These are phyloP conservation scores for Stemphylium vesicarium DNA, from an alignment of 2,329 filamentous ascomycete species.

Conservation along the genomic window DNA sequence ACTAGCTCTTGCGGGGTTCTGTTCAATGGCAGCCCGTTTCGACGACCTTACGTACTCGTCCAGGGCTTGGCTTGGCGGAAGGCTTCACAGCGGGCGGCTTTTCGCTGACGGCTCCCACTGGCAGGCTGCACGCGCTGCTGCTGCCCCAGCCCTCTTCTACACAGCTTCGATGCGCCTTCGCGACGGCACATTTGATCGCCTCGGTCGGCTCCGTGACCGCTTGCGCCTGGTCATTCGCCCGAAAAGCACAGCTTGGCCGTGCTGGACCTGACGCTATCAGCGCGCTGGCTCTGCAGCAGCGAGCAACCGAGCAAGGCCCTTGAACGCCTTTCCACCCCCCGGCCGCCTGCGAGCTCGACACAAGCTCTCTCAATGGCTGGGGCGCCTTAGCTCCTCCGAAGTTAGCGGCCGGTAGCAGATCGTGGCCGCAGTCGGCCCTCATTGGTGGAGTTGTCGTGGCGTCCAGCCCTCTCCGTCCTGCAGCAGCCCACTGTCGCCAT, in stretches of 20 bases:
- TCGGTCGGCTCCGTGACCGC: constrained; percentile 44
- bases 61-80: constrained; percentile 23
- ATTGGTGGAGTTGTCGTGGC: constrained; percentile 41
- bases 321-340: constrained; percentile 20
- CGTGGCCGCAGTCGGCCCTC: constrained; percentile 19
- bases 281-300: constrained; percentile 34
- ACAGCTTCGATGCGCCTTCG: constrained; percentile 46
- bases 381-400: constrained; percentile 37
- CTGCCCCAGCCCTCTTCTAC: constrained; percentile 31
- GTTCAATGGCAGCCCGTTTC: constrained; percentile 14
- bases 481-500: constrained; percentile 38
- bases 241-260: constrained; percentile 14
- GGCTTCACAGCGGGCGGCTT: constrained; percentile 35
- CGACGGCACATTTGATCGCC: constrained; percentile 30
- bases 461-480: constrained; percentile 46
- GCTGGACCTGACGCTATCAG: constrained; percentile 40
- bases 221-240: constrained; percentile 31
- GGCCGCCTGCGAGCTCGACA: not conserved
- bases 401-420: constrained; percentile 45
- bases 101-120: constrained; percentile 23
- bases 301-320: constrained; percentile 32
- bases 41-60: constrained; percentile 18
- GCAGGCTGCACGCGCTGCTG: constrained; percentile 33
- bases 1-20: constrained; percentile 25
- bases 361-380: constrained; percentile 38